A percentile compares a stretch with the other conserved stretches of the same genome.
Conservation (phyloP, 2,329 filamentous ascomycete species). For the Neofusicoccum cordaticola region DNA sequence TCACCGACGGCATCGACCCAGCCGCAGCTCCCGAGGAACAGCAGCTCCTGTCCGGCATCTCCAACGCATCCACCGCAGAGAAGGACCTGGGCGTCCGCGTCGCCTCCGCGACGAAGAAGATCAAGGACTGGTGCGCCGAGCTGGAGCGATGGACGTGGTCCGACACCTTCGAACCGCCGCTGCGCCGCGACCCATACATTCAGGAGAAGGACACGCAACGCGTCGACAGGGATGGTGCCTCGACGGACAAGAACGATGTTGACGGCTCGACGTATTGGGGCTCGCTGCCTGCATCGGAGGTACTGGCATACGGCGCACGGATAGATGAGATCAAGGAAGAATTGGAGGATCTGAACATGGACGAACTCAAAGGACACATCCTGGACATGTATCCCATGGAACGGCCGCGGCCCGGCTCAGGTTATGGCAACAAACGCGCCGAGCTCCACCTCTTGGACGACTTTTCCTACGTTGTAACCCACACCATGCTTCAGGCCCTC, state of each 20-base stretch:
- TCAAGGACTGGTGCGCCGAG: constrained; percentile 75
- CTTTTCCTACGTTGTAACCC: constrained; percentile 83
- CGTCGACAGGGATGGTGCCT: not conserved
- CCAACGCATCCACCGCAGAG: constrained; percentile 62
- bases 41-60: constrained; percentile 54
- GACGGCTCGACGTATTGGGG: constrained; percentile 57
- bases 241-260: constrained; percentile 15
- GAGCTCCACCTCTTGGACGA: constrained; percentile 75
- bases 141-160: constrained; percentile 62
- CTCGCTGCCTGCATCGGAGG: constrained; percentile 63
- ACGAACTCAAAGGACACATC: constrained; percentile 87
- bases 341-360: constrained; percentile 68
- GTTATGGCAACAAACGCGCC: constrained; percentile 30
- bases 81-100: constrained; percentile 69
- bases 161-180: constrained; percentile 45
- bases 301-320: constrained; percentile 67
- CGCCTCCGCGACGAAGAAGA: constrained; percentile 66
- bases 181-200: constrained; percentile 20
- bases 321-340: constrained; percentile 70
- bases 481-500: constrained; percentile 84
- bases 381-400: constrained; percentile 68
- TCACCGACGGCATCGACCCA: constrained; percentile 43
- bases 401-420: constrained; percentile 45
- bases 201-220: constrained; percentile 17
- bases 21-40: constrained; percentile 42